phyloP scores from a whole-genome alignment of 257 asterid genomes.

The Avicennia marina region DNA sequence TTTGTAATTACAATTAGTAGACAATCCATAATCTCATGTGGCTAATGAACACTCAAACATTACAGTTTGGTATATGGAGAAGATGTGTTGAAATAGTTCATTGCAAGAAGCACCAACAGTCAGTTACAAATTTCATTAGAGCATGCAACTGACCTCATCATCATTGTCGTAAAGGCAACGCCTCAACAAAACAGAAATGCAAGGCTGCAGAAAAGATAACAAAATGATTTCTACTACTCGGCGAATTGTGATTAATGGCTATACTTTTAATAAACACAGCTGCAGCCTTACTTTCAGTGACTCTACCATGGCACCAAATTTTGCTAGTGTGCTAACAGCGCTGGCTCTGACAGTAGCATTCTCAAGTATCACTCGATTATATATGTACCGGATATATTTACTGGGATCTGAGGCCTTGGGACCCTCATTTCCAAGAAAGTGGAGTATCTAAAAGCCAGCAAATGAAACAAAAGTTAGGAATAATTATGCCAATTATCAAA shows the following conservation, averaged over 20 bases:
- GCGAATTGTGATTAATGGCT: slow-evolving; percentile 14
- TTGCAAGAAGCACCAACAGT: slow-evolving; percentile 6
- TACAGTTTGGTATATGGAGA: background rate
- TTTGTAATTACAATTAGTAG: background rate
- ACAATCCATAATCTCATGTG: background rate
- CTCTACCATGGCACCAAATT: slow-evolving; percentile 78
- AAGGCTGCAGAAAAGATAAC: slow-evolving; percentile 59
- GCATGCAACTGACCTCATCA: slow-evolving; percentile 64
- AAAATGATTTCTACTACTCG: no score
- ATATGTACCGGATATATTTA: slow-evolving; percentile 75
- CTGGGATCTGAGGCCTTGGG: slow-evolving; percentile 88
- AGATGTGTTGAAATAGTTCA: background rate
- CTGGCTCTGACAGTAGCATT: slow-evolving; percentile 90
- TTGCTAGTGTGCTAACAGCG: slow-evolving; percentile 87
- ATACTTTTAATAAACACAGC: background rate
- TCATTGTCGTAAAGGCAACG: slow-evolving; percentile 77
- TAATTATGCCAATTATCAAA: background rate
- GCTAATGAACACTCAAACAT: no score
- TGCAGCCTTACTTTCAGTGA: slow-evolving; percentile 51
- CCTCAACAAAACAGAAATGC: slow-evolving; percentile 61
- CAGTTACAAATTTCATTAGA: slow-evolving; percentile 3
- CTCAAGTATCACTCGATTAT: slow-evolving; percentile 77
- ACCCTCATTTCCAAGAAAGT: slow-evolving; percentile 89
- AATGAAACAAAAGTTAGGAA: slow-evolving; percentile 1
- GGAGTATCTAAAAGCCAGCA: slow-evolving; percentile 47